phyloP scores from a whole-genome alignment of 208 protist genomes.

The Wallacemonas sp. region DNA sequence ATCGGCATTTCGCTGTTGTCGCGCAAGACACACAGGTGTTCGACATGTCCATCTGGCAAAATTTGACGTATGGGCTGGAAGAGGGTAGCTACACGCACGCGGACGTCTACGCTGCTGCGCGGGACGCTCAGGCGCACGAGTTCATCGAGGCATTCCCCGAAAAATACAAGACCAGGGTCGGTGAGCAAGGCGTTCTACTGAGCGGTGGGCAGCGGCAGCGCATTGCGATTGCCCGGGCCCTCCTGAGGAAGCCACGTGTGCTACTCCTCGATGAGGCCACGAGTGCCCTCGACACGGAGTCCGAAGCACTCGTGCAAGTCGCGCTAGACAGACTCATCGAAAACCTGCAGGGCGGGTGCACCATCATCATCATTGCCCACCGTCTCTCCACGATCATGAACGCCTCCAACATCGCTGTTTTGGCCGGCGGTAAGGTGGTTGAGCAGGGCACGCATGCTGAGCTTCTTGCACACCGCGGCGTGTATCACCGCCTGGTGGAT shows the following conservation, averaged over 20 bases:
- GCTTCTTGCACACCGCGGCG: slow-evolving; percentile 11
- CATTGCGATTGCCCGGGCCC: slow-evolving; percentile 71
- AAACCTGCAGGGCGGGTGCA: slow-evolving; percentile 8
- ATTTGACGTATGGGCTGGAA: slow-evolving; percentile 66
- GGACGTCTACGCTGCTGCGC: slow-evolving; percentile 33
- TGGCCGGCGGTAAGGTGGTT: slow-evolving; percentile 25
- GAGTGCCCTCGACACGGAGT: slow-evolving; percentile 32
- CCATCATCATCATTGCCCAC: slow-evolving; percentile 57
- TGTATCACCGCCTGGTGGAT: background rate
- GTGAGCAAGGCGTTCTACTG: slow-evolving; percentile 69
- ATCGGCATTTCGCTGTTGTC: slow-evolving; percentile 64
- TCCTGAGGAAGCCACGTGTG: slow-evolving; percentile 69
- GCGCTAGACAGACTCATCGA: slow-evolving; percentile 8
- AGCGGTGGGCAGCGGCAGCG: slow-evolving; percentile 83
- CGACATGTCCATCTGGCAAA: slow-evolving; percentile 64
- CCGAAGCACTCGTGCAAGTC: slow-evolving; percentile 29
- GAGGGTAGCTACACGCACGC: slow-evolving; percentile 18
- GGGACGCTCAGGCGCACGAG: slow-evolving; percentile 67
- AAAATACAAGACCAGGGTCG: slow-evolving; percentile 75
- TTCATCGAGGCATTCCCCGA: slow-evolving; percentile 19
- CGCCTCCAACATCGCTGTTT: slow-evolving; percentile 44
- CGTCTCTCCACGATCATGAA: slow-evolving; percentile 38
- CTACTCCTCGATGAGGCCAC: slow-evolving; percentile 67
- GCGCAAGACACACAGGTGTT: slow-evolving; percentile 86
- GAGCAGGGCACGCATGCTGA: slow-evolving; percentile 34